phyloP scores from a whole-genome alignment of 2,329 filamentous ascomycete genomes.

The Aspergillus pseudotamarii region DNA sequence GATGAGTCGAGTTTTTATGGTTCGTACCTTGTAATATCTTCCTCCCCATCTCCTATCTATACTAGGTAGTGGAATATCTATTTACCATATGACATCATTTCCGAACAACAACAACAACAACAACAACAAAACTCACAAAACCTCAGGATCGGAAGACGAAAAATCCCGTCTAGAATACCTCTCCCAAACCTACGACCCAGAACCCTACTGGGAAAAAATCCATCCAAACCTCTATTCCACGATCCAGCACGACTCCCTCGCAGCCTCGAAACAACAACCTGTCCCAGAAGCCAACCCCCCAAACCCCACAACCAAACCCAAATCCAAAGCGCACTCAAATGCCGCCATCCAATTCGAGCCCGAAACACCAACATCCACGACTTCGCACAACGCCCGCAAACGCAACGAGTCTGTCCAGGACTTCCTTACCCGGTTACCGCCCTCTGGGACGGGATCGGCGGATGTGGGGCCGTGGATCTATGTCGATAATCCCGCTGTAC shows the following conservation, averaged over 20 bases:
- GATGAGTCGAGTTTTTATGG: conserved; percentile 52
- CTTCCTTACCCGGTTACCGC: not conserved
- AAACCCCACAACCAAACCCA: not conserved
- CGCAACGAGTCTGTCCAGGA: not conserved
- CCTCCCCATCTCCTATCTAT: not conserved
- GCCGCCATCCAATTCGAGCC: not conserved
- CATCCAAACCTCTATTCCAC: conserved; percentile 37
- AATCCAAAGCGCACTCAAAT: not conserved
- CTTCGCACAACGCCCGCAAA: not conserved
- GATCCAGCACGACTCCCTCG: conserved; percentile 27
- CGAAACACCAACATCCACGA: not conserved
- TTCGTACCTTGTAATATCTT: conserved; percentile 13
- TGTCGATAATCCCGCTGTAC: conserved; percentile 61
- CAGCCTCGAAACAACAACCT: not conserved
- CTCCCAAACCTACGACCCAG: conserved; percentile 54
- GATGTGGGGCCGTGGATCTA: conserved; percentile 68
- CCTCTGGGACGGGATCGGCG: conserved; percentile 1
- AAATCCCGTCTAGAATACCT: conserved; percentile 53
- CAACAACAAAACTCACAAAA: not conserved
- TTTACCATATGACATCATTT: not conserved
- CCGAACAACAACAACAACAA: not conserved
- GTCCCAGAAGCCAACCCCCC: not conserved
- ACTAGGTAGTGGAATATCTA: not conserved
- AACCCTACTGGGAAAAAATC: conserved; percentile 52
- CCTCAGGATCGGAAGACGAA: conserved; percentile 56